Base-by-base conservation (phyloP, 202 grass and related monocot genomes). In the Eragrostis tef region DNA sequence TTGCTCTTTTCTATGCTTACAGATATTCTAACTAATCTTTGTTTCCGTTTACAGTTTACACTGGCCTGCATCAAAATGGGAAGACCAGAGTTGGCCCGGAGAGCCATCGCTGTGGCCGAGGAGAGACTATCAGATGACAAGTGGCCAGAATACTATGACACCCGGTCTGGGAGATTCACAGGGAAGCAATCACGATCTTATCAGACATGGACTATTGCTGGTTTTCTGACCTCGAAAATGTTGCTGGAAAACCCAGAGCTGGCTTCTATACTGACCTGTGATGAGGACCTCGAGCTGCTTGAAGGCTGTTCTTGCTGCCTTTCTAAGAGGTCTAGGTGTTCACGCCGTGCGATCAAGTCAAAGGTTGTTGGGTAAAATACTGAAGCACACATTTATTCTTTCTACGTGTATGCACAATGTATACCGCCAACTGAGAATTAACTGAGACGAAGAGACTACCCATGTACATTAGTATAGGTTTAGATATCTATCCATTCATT, bases 121-220 rank as follows among this genome's bases (percentile, higher is more conserved):
- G 88, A 95, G 80, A 82, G 81, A 64, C 89, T 99, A 47, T 81
- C 86, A 61, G 80, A 81, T 48, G 96, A 99, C 83, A 89, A 99
- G 56, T 99, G 96, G 96, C 96, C 96, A 0, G 96, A 99, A 71
- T 99, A 99, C 70, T 99, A 99, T 9, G 96, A 99, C 79, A 95
- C 90, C 27, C 85, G 69, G 34, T 91, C 96, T 66, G 93, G 92
- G 47, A 89, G 87, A 71, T 99, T 99, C 57, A 84, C 89, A 0
- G 96, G 96, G 72, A 99, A 99, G 80, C 96, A 98, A 73, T 93
- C 96, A n/a, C 85, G 93, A 25, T 92, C 94, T 70, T 91, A 95
- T 78, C 96, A 99, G 78, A 99, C 96, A 72, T 99, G 96, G 96
- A 99, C 96, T n/a, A 85, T 95, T 63, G 93, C 96, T 52, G 93